Conservation (phyloP, 1,284 basidiomycete species). For the Naganishia albida region DNA sequence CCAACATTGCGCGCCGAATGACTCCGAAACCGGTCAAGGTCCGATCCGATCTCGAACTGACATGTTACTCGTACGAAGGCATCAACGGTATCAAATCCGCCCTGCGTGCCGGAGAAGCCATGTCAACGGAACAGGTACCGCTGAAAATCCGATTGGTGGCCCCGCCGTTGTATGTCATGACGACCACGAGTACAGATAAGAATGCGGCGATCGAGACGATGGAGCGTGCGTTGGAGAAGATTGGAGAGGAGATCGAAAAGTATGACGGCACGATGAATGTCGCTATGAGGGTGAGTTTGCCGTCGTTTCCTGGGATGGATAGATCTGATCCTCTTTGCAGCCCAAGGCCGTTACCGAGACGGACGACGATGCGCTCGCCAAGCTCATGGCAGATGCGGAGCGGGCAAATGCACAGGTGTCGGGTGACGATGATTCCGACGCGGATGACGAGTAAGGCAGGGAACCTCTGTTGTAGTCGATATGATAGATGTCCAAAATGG, state of each 20-base stretch:
- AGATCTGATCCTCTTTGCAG: constrained; percentile 53
- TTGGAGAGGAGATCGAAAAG: constrained; percentile 78
- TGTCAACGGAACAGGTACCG: constrained; percentile 85
- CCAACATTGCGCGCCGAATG: constrained; percentile 89
- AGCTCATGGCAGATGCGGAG: constrained; percentile 89
- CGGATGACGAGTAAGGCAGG: constrained; percentile 45
- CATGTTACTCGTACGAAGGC: constrained; percentile 95
- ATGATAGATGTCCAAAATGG: not conserved
- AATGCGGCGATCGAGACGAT: constrained; percentile 87
- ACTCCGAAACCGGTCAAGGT: constrained; percentile 99
- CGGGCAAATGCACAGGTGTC: constrained; percentile 91
- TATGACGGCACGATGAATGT: constrained; percentile 83
- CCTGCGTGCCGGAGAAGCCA: constrained; percentile 78
- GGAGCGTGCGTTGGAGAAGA: constrained; percentile 89
- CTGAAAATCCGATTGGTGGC: constrained; percentile 98
- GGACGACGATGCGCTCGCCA: constrained; percentile 90
- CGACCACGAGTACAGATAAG: constrained; percentile 97
- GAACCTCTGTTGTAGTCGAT: not conserved
- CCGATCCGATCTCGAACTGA: constrained; percentile 95
- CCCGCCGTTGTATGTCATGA: constrained; percentile 92
- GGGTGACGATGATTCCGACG: constrained; percentile 69
- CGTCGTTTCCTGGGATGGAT: not conserved
- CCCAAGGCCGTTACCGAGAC: constrained; percentile 96
- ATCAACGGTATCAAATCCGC: constrained; percentile 97
- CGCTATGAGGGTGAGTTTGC: constrained; percentile 86